Evolutionary conservation across 2,329 filamentous ascomycete genomes (phyloP).

Genomic region (Lachnellula subtilissima): DNA sequence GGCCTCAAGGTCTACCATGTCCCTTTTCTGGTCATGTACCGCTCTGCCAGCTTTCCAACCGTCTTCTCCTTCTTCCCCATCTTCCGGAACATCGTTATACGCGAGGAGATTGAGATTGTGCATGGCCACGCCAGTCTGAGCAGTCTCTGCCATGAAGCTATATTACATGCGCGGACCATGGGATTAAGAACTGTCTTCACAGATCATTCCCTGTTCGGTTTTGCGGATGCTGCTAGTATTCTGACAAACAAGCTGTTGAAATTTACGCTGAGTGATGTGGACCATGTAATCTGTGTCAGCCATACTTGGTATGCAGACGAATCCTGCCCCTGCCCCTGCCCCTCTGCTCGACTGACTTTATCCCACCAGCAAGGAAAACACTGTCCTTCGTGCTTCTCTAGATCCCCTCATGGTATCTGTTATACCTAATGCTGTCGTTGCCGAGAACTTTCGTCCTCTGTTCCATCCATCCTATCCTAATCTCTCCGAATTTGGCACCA

Average conservation of each 20-base stretch:
- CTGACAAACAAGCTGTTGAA: slow-evolving; percentile 96
- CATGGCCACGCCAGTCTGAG: slow-evolving; percentile 95
- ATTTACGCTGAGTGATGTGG: slow-evolving; percentile 92
- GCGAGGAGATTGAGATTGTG: slow-evolving; percentile 93
- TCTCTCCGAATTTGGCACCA: slow-evolving; percentile 28
- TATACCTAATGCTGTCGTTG: slow-evolving; percentile 95
- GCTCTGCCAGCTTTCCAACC: slow-evolving; percentile 87
- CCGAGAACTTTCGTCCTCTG: slow-evolving; percentile 85
- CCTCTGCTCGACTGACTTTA: slow-evolving; percentile 6
- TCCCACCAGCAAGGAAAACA: slow-evolving; percentile 81
- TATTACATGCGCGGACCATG: slow-evolving; percentile 94
- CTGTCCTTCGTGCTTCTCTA: slow-evolving; percentile 85
- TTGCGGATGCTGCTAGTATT: slow-evolving; percentile 93
- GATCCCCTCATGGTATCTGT: slow-evolving; percentile 97
- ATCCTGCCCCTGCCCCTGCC: not conserved
- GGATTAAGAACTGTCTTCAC: slow-evolving; percentile 93
- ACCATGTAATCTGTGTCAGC: slow-evolving; percentile 97
- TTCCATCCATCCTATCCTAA: slow-evolving; percentile 43
- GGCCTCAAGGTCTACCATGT: slow-evolving; percentile 98
- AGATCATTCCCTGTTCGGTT: slow-evolving; percentile 95
- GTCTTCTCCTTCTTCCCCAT: slow-evolving; percentile 98
- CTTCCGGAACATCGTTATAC: slow-evolving; percentile 92
- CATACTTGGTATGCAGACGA: slow-evolving; percentile 73
- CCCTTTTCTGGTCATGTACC: slow-evolving; percentile 93
- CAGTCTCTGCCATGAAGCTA: slow-evolving; percentile 89